Conservation (phyloP, 163 green algal genomes). For the Scenedesmus sp. region DNA sequence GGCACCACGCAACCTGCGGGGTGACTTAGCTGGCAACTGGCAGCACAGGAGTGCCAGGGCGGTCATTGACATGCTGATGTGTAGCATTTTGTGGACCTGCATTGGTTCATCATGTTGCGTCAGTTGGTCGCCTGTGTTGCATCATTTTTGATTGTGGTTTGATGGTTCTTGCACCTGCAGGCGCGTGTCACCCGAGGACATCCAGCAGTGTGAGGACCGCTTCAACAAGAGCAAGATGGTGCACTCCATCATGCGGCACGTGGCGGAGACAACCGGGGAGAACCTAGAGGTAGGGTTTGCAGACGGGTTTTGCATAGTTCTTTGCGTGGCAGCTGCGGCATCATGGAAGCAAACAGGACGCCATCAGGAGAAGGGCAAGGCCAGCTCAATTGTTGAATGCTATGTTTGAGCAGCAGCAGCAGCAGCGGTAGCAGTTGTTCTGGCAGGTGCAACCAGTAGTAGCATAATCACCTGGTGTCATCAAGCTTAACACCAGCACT, state of each 20-base stretch:
- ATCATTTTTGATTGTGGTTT: not conserved
- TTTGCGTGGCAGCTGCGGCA: not conserved
- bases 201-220: slow-evolving; percentile 83
- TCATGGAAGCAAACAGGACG: no score
- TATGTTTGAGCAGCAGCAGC: no score
- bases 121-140: not conserved
- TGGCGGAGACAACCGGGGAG: slow-evolving; percentile 92
- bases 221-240: slow-evolving; percentile 98
- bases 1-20: not conserved
- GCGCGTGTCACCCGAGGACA: slow-evolving; percentile 94
- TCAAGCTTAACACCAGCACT: no score
- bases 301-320: not conserved
- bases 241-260: slow-evolving; percentile 99
- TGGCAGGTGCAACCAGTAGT: not conserved
- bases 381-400: no score
- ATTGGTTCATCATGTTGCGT: not conserved
- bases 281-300: slow-evolving; percentile 80
- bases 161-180: slow-evolving; percentile 51
- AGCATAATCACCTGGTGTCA: no score
- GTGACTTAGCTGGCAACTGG: not conserved
- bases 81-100: not conserved
- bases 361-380: no score
- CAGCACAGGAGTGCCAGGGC: not conserved
- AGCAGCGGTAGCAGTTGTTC: not conserved
- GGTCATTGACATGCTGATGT: not conserved